Evolutionary conservation across 2,329 filamentous ascomycete genomes (phyloP).

Genomic region (Davidsoniella australis): DNA sequence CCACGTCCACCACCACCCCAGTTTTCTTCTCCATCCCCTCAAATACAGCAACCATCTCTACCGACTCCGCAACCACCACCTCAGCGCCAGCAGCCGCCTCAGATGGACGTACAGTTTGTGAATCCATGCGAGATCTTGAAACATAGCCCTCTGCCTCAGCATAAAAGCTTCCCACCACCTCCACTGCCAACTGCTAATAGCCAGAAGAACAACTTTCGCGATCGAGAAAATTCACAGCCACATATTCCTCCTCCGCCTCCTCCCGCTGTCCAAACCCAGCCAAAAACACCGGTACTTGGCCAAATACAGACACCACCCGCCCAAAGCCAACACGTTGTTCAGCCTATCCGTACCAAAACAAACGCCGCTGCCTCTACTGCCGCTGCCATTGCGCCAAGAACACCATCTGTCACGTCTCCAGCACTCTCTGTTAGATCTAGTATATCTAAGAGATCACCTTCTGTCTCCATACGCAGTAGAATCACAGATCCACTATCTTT

Average conservation of each 20-base stretch:
- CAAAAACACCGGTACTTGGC: conserved; percentile 9
- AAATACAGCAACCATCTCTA: conserved; percentile 13
- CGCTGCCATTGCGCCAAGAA: conserved; percentile 10
- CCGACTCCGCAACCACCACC: not conserved
- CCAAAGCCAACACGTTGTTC: conserved; percentile 16
- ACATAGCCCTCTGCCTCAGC: conserved; percentile 4
- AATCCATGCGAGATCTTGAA: conserved; percentile 10
- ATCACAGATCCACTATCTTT: conserved; percentile 38
- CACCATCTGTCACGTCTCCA: conserved; percentile 26
- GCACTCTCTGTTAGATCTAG: conserved; percentile 24
- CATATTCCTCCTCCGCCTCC: conserved; percentile 17
- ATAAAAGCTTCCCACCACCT: conserved; percentile 8
- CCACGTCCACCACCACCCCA: conserved; percentile 13
- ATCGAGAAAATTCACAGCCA: too few relatives aligned
- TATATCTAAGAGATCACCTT: conserved; percentile 26
- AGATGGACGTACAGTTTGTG: conserved; percentile 11
- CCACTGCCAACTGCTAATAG: conserved; percentile 1
- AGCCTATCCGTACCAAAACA: conserved; percentile 21
- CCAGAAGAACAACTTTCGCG: not conserved
- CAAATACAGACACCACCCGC: conserved; percentile 12
- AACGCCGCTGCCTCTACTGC: not conserved
- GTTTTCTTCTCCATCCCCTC: conserved; percentile 14
- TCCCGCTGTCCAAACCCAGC: conserved; percentile 14
- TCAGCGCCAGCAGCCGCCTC: conserved; percentile 8
- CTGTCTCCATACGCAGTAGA: conserved; percentile 23